Base-by-base conservation (phyloP, 2,329 filamentous ascomycete species). In the Arthroderma sp. region DNA sequence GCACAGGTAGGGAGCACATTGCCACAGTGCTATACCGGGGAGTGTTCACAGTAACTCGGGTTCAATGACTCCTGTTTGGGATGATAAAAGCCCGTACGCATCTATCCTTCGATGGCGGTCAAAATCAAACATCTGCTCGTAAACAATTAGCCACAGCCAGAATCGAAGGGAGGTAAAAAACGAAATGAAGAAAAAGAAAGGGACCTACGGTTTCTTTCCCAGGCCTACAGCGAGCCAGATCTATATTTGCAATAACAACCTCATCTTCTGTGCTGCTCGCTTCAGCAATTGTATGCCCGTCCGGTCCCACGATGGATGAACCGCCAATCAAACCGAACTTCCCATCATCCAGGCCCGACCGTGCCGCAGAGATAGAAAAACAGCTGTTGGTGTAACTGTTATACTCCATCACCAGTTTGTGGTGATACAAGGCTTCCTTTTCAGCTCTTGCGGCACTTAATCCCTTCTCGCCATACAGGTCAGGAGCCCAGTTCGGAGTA, bases 351-450 rank as follows among this genome's bases (percentile, higher is more conserved):
- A 67, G 49, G 3, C 72, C 72, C 32, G 68, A 71, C 44, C 72
- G 68, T 8, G 68, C 72, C 2, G 68, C 64, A 36, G 64, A 66
- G 45, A 75, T 65, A 11, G 66, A 69, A 52, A 71, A 75, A 45
- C 68, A 71, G 5, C 67, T 66, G 51, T 75, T 73, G 54, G 71
- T 71, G 52, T 75, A 75, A 48, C 66, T 69, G 40, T 73, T 71
- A 1, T 66, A 64, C 54, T 74, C 70, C 63, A 72, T 70, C 6
- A 70, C 66, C 15, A 75, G 58, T 40, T 66, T 62, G 48, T 74
- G 72, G 45, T 75, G 72, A 53, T 73, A 72, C 6, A 73, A 58
- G 0, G 72, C 70, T 50, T 70, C 58, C 9, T 57, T 58, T 47
- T 72, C 66, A 27, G 70, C 68, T 47, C 72, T 63, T 45, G 67